Evolutionary conservation across 495 filamentous ascomycete species (phyloP), one percentile per base, ranked within the genome.

Genomic region (Copromyces sp.): DNA sequence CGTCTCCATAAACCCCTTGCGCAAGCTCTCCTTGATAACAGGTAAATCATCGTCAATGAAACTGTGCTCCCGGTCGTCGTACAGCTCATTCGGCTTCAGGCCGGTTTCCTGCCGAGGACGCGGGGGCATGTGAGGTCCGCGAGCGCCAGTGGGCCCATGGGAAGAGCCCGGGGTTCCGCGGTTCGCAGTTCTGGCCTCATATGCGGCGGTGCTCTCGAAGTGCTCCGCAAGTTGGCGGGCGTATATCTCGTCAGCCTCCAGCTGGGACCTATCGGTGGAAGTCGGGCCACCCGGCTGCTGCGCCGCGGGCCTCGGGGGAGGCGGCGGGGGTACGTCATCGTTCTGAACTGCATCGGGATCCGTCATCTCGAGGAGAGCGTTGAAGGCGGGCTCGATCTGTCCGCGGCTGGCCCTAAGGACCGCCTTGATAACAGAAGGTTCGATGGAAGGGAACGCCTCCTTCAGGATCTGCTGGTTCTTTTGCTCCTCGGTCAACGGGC

Each of bases 1-100:
- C 32, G 95, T 99, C 74, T 98, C 94, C 45, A 95, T 71, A 82
- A 99, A 98, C 2, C 95, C 95, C 83, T 98, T 97, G 76, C 90
- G 92, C 74, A 99, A 88, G 74, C 96, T 98, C 77, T 97, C 93
- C 73, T 90, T 91, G 80, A 99, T 98, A 68, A 94, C 90, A 3
- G 95, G 95, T 61, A 99, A 86, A 76, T 99, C 95, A 78, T 99
- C 95, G 80, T 99, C 95, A 79, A 99, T 89, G 78, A 97, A 98
- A 83, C 89, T 97, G 77, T 91, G 93, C 74, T 89, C 87, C 42
- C 81, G 80, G 41, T 86, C 84, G 84, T 76, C 90, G 84, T 75
- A 89, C 86, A 79, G 86, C 78, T 80, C 84, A 77, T 79, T 86
- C 41, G 82, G 84, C 65, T 79, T 81, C 35, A 82, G 16, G 17